Conservation (phyloP, 371 early-diverging fungal species). For the Mucor sp. region DNA sequence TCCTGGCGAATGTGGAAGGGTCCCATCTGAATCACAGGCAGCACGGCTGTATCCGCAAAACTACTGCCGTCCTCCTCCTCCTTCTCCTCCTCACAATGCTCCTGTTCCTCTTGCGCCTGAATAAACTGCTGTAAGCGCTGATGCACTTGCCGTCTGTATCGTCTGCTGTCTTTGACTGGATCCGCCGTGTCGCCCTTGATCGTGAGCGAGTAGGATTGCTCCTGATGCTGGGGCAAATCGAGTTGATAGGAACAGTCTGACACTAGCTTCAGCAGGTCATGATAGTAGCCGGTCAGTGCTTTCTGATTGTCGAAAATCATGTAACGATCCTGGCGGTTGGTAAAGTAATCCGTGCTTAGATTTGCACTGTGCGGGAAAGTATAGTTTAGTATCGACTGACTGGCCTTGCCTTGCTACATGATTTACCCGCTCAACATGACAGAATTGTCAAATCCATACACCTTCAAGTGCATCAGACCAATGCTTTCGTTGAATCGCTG, state of each 20-base stretch:
- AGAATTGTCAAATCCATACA: slow-evolving; percentile 87
- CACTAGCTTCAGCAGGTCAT: slow-evolving; percentile 63
- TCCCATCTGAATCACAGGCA: slow-evolving; percentile 91
- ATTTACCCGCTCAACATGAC: slow-evolving; percentile 89
- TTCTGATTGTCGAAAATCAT: slow-evolving; percentile 62
- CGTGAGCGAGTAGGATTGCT: slow-evolving; percentile 24
- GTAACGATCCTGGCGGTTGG: slow-evolving; percentile 94
- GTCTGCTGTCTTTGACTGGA: slow-evolving; percentile 63
- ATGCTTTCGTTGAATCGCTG: slow-evolving; percentile 90
- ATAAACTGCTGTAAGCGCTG: slow-evolving; percentile 57
- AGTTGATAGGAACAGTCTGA: slow-evolving; percentile 71
- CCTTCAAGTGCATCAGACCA: slow-evolving; percentile 94
- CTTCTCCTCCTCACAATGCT: background rate
- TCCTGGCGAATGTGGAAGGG: slow-evolving; percentile 84
- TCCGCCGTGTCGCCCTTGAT: slow-evolving; percentile 51
- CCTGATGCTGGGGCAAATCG: background rate
- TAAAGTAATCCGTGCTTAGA: slow-evolving; percentile 92
- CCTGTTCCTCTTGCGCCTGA: slow-evolving; percentile 20
- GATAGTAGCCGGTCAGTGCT: slow-evolving; percentile 71
- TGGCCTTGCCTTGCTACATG: background rate
- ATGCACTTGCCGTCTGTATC: slow-evolving; percentile 60
- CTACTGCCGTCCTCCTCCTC: slow-evolving; percentile 10
- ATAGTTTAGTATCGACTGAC: background rate
- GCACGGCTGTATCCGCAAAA: slow-evolving; percentile 71
- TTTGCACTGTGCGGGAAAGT: slow-evolving; percentile 76